phyloP scores from a whole-genome alignment of 805 yeast genomes.

The Spencermartinsiella europaea region DNA sequence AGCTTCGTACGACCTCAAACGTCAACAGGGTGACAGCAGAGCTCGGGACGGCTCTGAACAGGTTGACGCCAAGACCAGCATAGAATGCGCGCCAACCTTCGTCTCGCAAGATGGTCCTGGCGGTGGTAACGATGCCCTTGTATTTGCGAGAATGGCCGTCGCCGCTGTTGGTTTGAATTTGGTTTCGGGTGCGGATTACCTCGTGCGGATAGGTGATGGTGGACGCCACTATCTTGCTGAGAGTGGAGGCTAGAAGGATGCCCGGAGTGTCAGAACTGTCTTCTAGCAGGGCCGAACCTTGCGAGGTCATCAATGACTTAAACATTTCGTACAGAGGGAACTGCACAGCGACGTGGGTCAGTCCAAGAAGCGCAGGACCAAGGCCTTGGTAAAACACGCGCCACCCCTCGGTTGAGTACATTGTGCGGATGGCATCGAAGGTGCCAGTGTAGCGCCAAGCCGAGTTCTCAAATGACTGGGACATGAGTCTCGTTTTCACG shows the following conservation, averaged over 20 bases:
- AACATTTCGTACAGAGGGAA: constrained; percentile 88
- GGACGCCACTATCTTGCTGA: constrained; percentile 85
- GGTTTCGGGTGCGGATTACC: constrained; percentile 86
- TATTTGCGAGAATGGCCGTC: constrained; percentile 23
- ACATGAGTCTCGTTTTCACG: constrained; percentile 89
- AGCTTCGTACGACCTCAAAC: constrained; percentile 50
- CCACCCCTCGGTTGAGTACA: constrained; percentile 76
- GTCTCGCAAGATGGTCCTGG: constrained; percentile 40
- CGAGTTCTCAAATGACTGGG: constrained; percentile 35
- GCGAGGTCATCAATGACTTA: constrained; percentile 47
- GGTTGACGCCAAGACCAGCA: constrained; percentile 80
- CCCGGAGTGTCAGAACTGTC: constrained; percentile 8
- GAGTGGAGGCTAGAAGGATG: constrained; percentile 57
- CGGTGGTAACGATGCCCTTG: constrained; percentile 34
- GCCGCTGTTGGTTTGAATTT: constrained; percentile 42
- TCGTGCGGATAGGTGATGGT: constrained; percentile 93
- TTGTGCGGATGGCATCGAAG: constrained; percentile 72
- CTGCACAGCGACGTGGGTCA: constrained; percentile 91
- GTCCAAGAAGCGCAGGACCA: constrained; percentile 84
- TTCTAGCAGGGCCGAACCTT: constrained; percentile 2
- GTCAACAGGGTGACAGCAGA: constrained; percentile 92
- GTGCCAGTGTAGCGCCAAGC: constrained; percentile 64
- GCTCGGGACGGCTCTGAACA: constrained; percentile 90
- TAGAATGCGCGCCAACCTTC: constrained; percentile 85
- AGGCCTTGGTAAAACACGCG: constrained; percentile 82